phyloP scores from a whole-genome alignment of 805 yeast species.

The Zygosaccharomyces bailii region DNA sequence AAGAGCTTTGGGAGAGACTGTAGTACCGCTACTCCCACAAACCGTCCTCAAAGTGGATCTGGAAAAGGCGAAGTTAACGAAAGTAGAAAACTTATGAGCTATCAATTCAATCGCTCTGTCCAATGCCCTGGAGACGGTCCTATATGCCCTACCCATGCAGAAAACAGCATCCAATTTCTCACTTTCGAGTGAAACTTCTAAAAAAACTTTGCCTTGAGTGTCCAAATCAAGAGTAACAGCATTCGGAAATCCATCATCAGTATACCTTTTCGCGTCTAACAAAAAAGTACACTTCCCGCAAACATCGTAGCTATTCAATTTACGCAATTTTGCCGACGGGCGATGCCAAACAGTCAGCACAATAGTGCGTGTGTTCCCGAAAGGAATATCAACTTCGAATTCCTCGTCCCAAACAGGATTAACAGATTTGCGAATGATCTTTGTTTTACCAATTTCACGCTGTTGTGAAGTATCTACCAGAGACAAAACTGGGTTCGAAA shows the following conservation, averaged over 20 bases:
- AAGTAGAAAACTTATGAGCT: slow-evolving; percentile 68
- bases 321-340: slow-evolving; percentile 32
- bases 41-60: slow-evolving; percentile 52
- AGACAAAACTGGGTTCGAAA: slow-evolving; percentile 58
- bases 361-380: slow-evolving; percentile 44
- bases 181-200: slow-evolving; percentile 71
- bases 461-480: slow-evolving; percentile 54
- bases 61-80: slow-evolving; percentile 57
- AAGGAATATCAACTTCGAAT: slow-evolving; percentile 52
- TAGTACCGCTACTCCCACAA: slow-evolving; percentile 49
- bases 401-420: slow-evolving; percentile 88
- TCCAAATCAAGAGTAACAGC: slow-evolving; percentile 58
- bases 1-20: slow-evolving; percentile 43
- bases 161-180: slow-evolving; percentile 80
- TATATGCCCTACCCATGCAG: slow-evolving; percentile 70
- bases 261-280: slow-evolving; percentile 59
- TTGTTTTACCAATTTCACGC: slow-evolving; percentile 63
- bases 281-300: slow-evolving; percentile 62
- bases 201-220: slow-evolving; percentile 61
- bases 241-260: slow-evolving; percentile 65
- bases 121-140: slow-evolving; percentile 59
- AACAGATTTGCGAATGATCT: slow-evolving; percentile 54
- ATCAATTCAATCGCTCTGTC: slow-evolving; percentile 65
- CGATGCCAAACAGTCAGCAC: slow-evolving; percentile 73
- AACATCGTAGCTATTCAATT: slow-evolving; percentile 51